Evolutionary conservation across 2,329 filamentous ascomycete species (phyloP), one percentile per base, ranked within the genome.

Genomic region (Colletotrichum viniferum): DNA sequence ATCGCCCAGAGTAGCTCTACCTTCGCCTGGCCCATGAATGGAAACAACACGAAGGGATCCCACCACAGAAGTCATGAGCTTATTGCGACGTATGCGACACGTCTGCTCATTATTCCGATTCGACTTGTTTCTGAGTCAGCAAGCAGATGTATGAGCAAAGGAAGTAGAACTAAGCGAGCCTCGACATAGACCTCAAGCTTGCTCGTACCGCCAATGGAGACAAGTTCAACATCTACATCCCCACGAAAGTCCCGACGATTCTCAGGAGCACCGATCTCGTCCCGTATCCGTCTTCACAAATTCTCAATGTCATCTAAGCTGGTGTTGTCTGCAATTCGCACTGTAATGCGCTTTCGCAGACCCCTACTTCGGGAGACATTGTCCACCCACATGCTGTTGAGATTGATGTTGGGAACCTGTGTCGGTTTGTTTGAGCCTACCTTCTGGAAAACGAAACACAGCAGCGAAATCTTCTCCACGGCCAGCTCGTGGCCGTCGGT

Each of bases 91-190:
- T 74, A 92, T 90, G 3, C 94, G 86, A 85, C 92, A 91, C 30
- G 94, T 87, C 68, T 92, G 85, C 81, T 94, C 92, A 79, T 94
- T 94, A 79, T 94, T 92, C 92, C 92, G 94, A 80, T 93, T 93
- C 32, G 91, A 92, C 78, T 94, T 93, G 86, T 93, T 93, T 4
- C 6, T 21, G 21, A 2, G 16, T 71, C 38, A 71, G 61, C 28
- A 14, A 58, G 9, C 4, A 16, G 5, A 12, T 36, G 18, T n/a
- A 18, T 14, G 34, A 18, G 13, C 13, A 12, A 48, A 24, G 14
- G 32, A 9, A 24, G 14, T 65, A 6, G 30, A 18, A 71, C 21
- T 21, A 18, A 34, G 32, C 43, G 58, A 52, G 64, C 70, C 84
- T 94, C 93, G 84, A 94, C 93, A 77, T 94, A 89, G 28, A 94